Base-by-base conservation (phyloP, 345 rosid species). In the Lumnitzera racemosa region DNA sequence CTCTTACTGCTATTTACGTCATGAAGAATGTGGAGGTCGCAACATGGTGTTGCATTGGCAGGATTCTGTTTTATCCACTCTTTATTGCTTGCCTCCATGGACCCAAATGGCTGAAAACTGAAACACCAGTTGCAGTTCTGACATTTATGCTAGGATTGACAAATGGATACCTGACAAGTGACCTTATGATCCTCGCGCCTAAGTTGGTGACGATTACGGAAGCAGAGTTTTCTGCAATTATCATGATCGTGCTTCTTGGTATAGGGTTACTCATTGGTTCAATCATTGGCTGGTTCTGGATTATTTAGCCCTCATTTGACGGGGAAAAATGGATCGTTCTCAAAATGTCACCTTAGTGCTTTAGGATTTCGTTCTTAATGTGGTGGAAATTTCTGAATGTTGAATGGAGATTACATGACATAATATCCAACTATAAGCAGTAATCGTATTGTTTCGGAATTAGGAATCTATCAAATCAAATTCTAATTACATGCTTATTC, bases 81-180 rank as follows among this genome's bases (percentile, higher is more conserved):
- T 92, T 83, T 73, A 81, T 78, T 12, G 83, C 80, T 4, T 81
- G 94, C 68, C 77, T 89, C 57, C 80, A 74, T 51, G 96, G 98
- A 80, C 96, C 96, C 16, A 56, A 62, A 54, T 89, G 96, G 95
- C 79, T 91, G 57, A 83, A 72, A 67, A 80, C 81, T 50, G 98
- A 91, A 81, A 76, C 62, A 10, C 85, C 91, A 0, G 83, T 91
- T 50, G 77, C 77, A 24, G 68, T 70, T 27, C 61, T 89, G 63
- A 91, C 98, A 11, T 85, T 81, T 61, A 56, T 82, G 83, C 88
- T 91, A 8, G 98, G 96, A 13, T 67, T 82, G 41, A 85, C 84
- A 13, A 91, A 91, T 31, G 98, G 98, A 11, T 89, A 91, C 67
- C 77, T 91, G 49, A 89, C 96, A 57, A 89, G 98, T 41, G 85